phyloP scores from a whole-genome alignment of 176 grass and related monocot species.

The Oryza rufipogon region DNA sequence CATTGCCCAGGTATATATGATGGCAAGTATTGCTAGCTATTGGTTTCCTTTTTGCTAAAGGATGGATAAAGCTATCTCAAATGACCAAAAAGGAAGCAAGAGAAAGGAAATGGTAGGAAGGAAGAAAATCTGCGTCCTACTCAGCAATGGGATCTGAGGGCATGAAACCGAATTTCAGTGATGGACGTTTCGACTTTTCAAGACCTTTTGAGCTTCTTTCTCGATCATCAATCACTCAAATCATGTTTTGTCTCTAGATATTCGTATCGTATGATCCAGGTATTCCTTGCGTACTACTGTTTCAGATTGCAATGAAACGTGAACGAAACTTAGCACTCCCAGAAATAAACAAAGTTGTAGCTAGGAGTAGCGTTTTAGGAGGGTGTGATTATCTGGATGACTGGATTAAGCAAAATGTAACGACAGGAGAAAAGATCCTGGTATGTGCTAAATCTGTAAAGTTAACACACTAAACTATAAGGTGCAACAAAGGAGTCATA shows the following conservation, averaged over 20 bases:
- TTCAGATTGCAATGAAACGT: background rate
- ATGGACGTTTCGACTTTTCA: constrained; percentile 10
- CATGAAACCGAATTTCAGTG: constrained; percentile 17
- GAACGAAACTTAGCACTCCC: background rate
- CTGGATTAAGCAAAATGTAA: background rate
- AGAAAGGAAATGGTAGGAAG: background rate
- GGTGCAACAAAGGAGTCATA: background rate
- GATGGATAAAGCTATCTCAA: constrained; percentile 15
- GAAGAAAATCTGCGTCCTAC: constrained; percentile 10
- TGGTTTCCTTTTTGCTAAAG: constrained; percentile 13
- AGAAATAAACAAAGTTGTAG: background rate
- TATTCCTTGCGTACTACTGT: background rate
- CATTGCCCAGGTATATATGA: constrained; percentile 9
- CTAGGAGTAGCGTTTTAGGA: background rate
- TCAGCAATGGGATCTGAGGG: constrained; percentile 2
- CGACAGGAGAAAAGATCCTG: constrained; percentile 16
- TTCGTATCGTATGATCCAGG: background rate
- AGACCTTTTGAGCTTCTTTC: constrained; percentile 6
- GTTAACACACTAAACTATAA: constrained; percentile 2
- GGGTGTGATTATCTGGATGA: background rate
- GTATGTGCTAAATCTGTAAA: background rate
- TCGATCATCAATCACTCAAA: background rate
- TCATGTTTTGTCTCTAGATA: background rate
- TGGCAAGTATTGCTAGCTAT: background rate
- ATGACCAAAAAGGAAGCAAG: constrained; percentile 25